A percentile compares a stretch with the other conserved stretches of the same genome.
These are phyloP conservation scores for Ampelocalamus luodianensis DNA, from an alignment of 176 grass and related monocot genomes.

Conservation along the genomic window DNA sequence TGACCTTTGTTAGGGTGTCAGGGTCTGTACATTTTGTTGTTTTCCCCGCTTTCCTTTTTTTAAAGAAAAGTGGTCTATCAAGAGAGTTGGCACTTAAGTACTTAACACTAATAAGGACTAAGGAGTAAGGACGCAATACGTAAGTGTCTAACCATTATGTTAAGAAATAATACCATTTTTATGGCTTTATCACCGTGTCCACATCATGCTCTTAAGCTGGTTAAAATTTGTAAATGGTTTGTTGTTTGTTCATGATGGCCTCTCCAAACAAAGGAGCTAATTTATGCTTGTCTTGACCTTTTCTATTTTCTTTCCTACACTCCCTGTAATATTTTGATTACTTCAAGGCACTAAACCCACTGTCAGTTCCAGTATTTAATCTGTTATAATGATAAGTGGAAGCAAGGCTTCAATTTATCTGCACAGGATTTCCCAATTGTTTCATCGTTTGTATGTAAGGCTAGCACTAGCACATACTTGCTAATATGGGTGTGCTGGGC, in stretches of 20 bases:
- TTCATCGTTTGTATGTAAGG: no score
- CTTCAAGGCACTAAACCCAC: neutral
- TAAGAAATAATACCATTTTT: constrained; percentile 13
- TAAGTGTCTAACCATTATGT: constrained; percentile 20
- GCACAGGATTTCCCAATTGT: no score
- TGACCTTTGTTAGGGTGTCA: constrained; percentile 15
- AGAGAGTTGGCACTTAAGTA: constrained; percentile 11
- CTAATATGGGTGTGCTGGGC: no score
- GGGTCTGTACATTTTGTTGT: constrained; percentile 10
- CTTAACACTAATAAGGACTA: neutral
- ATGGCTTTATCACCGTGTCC: neutral
- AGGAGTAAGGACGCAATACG: neutral
- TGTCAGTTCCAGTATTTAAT: no score
- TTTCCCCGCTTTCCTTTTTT: neutral
- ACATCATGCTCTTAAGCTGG: constrained; percentile 20
- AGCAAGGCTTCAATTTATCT: no score
- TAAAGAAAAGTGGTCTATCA: neutral
- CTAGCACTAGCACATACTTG: no score
- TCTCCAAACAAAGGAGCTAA: neutral
- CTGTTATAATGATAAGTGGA: no score
- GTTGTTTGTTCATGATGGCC: constrained; percentile 30
- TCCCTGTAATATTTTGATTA: constrained; percentile 6
- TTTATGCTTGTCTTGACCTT: constrained; percentile 24
- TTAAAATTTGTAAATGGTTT: constrained; percentile 12
- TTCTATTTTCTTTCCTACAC: constrained; percentile 11